phyloP scores from a whole-genome alignment of 768 basidiomycete species.

The Boletus eberwhitei region DNA sequence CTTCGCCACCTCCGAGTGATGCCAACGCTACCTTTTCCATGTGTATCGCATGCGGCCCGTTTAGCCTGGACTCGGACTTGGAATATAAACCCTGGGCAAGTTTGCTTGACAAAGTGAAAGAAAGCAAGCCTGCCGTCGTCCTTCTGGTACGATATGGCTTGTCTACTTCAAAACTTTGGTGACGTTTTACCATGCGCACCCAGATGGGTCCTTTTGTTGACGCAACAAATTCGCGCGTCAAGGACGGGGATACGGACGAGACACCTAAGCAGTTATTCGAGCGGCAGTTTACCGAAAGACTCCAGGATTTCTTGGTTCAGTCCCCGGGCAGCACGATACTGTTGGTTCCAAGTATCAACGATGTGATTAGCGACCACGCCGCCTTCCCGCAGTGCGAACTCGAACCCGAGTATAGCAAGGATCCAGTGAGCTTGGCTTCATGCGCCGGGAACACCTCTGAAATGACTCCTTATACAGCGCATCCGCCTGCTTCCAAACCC shows the following conservation, averaged over 20 bases:
- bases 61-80: conserved; percentile 74
- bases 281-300: conserved; percentile 52
- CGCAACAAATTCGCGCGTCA: conserved; percentile 66
- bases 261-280: conserved; percentile 68
- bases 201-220: conserved; percentile 95
- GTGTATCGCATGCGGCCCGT: conserved; percentile 82
- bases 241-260: conserved; percentile 67
- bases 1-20: conserved; percentile 34
- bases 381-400: conserved; percentile 83
- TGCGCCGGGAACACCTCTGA: neutral
- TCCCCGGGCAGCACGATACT: conserved; percentile 72
- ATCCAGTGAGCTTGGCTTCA: conserved; percentile 45
- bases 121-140: conserved; percentile 68
- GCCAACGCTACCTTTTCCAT: conserved; percentile 55
- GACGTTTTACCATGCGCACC: neutral
- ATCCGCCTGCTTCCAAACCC: conserved; percentile 86
- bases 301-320: conserved; percentile 54
- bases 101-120: conserved; percentile 59
- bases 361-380: conserved; percentile 73
- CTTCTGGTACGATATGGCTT: conserved; percentile 56
- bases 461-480: conserved; percentile 44
- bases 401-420: conserved; percentile 37
- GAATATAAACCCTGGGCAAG: conserved; percentile 67
- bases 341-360: conserved; percentile 78
- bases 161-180: neutral